Conservation (phyloP, 2,329 filamentous ascomycete species). For the Neospermospora avenae region DNA sequence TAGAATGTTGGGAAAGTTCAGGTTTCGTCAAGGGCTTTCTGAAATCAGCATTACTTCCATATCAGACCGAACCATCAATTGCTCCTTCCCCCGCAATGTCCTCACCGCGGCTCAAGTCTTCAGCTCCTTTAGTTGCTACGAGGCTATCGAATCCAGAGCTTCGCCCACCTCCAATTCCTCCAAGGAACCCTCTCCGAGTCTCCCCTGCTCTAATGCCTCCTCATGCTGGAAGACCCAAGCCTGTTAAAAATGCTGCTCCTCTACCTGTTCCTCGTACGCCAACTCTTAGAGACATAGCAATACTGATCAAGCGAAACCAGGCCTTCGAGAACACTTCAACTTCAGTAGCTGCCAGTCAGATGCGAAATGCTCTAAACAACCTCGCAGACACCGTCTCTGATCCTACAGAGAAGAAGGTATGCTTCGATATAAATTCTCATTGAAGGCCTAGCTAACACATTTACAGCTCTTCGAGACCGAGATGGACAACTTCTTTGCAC, state of each 20-base stretch:
- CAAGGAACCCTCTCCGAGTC: background rate
- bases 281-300: conserved; percentile 23
- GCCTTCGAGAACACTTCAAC: conserved; percentile 99
- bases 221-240: background rate
- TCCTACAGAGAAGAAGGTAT: conserved; percentile 77
- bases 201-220: background rate
- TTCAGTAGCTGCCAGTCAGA: conserved; percentile 95
- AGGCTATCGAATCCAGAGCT: background rate
- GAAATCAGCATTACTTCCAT: background rate
- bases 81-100: background rate
- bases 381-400: conserved; percentile 88
- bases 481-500: conserved; percentile 99
- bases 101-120: background rate
- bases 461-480: conserved; percentile 88
- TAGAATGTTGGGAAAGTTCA: background rate
- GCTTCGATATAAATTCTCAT: conserved; percentile 20
- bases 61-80: background rate
- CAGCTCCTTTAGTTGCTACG: background rate
- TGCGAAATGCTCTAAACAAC: conserved; percentile 95
- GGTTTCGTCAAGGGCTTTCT: background rate
- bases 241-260: conserved; percentile 7
- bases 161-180: background rate
- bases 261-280: conserved; percentile 8
- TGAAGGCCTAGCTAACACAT: conserved; percentile 16
- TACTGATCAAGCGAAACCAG: conserved; percentile 50